Conservation (phyloP, 202 grass and related monocot genomes). For the Cymbopogon flexuosus region DNA sequence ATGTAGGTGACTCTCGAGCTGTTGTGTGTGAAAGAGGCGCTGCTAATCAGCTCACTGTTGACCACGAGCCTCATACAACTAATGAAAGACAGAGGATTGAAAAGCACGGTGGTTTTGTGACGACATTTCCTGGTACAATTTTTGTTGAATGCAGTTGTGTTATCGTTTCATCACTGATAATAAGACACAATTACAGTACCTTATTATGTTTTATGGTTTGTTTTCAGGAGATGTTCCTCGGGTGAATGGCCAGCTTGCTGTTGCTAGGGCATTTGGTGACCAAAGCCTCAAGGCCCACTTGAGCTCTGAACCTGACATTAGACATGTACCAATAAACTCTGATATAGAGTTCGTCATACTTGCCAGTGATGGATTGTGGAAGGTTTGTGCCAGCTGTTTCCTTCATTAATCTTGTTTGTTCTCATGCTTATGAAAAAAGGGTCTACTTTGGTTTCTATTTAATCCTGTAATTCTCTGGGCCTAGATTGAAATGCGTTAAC, state of each 20-base stretch:
- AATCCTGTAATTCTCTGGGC: not conserved
- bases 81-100: conserved; percentile 91
- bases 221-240: conserved; percentile 87
- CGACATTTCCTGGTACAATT: conserved; percentile 88
- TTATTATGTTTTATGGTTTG: conserved; percentile 14
- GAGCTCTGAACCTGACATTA: conserved; percentile 93
- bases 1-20: conserved; percentile 89
- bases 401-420: not conserved
- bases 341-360: conserved; percentile 89
- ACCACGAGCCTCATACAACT: conserved; percentile 70
- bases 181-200: not conserved
- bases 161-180: not conserved
- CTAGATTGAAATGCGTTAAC: not conserved
- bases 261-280: conserved; percentile 96
- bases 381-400: conserved; percentile 48
- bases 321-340: conserved; percentile 65
- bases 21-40: conserved; percentile 78
- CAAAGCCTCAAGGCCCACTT: conserved; percentile 95
- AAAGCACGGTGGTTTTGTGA: conserved; percentile 91
- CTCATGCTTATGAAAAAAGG: not conserved
- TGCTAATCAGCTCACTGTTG: conserved; percentile 94
- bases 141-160: not conserved
- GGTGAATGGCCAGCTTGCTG: conserved; percentile 98
- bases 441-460: not conserved
- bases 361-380: conserved; percentile 98